Base-by-base conservation (phyloP, 169 alveolate genomes). In the Cryptosporidium tyzzeri region DNA sequence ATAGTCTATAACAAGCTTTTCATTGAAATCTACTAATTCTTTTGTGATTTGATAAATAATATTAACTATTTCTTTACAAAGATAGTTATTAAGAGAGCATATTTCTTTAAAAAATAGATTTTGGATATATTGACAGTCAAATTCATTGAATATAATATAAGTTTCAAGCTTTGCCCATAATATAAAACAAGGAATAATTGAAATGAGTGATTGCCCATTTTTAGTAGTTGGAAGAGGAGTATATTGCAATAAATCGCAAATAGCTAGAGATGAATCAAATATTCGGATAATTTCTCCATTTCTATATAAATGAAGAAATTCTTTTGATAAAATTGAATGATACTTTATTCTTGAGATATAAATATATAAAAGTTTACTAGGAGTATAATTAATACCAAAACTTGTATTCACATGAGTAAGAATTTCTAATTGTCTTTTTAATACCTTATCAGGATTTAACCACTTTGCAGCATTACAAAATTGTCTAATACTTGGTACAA, bases 391-490 rank as follows among this genome's bases (percentile, higher is more conserved):
- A n/a, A 80, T 51, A 14, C 68, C 53, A 65, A 80, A 80, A 23
- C 69, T 50, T 23, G 45, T 37, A 26, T 39, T 61, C 26, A 80
- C 68, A 23, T 37, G 31, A 8, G 80, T 67, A 8, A 80, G 51
- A 33, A 80, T 80, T 31, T 80, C 89, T 2, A 80, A 16, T 50
- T 80, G 89, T 53, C 51, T 80, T 39, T 61, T 53, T 31, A 80
- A 23, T 12, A 80, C 31, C 41, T 59, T 80, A 26, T 37, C 44
- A 1, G 75, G 39, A 26, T 80, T 44, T 16, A 80, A 26, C 89
- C 89, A 80, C 35, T 80, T 80, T 23, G 89, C 89, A 29, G 89
- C 89, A 31, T 80, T 70, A 41, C 80, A 80, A 65, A 80, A 80
- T 41, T 80, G 89, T 23, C 26, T 80, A n/a, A 80, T 37, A 9